A percentile compares a stretch with the other conserved stretches of the same genome.
Conservation (phyloP, 768 basidiomycete species). For the Mycena indigotica region DNA sequence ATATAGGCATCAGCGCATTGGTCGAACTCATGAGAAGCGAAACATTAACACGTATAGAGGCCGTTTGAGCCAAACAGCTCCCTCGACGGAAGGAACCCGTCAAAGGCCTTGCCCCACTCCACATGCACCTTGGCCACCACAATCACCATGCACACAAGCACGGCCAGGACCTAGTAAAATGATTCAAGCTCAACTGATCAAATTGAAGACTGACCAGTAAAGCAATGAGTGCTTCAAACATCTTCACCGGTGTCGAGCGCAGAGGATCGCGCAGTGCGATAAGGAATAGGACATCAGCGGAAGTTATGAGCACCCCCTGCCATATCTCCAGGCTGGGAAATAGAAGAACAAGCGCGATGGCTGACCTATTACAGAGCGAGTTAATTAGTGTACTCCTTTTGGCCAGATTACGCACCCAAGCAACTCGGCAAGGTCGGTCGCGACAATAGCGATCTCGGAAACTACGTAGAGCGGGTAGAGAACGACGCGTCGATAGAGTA, state of each 20-base stretch:
- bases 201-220: slow-evolving; percentile 55
- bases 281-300: slow-evolving; percentile 67
- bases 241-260: slow-evolving; percentile 61
- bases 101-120: slow-evolving; percentile 72
- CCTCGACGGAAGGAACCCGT: slow-evolving; percentile 76
- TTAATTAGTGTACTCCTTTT: too few relatives aligned
- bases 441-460: slow-evolving; percentile 72
- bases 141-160: slow-evolving; percentile 77
- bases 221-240: slow-evolving; percentile 70
- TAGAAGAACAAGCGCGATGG: slow-evolving; percentile 77
- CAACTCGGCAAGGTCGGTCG: slow-evolving; percentile 81
- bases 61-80: slow-evolving; percentile 56
- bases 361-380: slow-evolving; percentile 40
- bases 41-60: slow-evolving; percentile 63
- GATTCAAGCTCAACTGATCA: too few relatives aligned
- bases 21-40: not conserved
- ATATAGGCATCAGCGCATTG: not conserved
- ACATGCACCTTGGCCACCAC: slow-evolving; percentile 74
- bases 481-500: slow-evolving; percentile 57
- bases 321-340: slow-evolving; percentile 71
- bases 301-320: slow-evolving; percentile 71
- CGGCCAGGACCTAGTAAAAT: slow-evolving; percentile 61
- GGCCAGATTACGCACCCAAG: slow-evolving; percentile 43
- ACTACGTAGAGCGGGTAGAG: slow-evolving; percentile 68
- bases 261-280: slow-evolving; percentile 74